phyloP scores from a whole-genome alignment of 768 basidiomycete genomes.

The Macrolepiota dolichaula region DNA sequence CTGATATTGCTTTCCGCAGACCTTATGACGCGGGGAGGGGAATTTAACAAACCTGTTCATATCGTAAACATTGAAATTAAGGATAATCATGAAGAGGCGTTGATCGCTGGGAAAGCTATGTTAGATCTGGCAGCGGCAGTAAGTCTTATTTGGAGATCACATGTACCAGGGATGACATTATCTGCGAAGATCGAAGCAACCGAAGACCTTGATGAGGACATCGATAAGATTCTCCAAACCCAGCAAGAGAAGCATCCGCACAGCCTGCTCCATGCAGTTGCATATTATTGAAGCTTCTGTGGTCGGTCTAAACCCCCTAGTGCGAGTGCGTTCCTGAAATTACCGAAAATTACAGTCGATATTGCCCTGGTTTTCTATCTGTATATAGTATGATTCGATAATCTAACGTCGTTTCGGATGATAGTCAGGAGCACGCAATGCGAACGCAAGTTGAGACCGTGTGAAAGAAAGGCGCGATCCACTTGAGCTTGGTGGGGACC shows the following conservation, averaged over 20 bases:
- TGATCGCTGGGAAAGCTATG: conserved; percentile 94
- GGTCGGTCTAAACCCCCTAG: background rate
- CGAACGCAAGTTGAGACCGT: conserved; percentile 42
- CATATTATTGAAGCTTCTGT: conserved; percentile 69
- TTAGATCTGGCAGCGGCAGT: conserved; percentile 89
- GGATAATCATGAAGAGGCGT: conserved; percentile 98
- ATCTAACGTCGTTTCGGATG: background rate
- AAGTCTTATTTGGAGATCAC: conserved; percentile 28
- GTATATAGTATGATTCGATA: background rate
- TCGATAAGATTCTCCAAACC: conserved; percentile 76
- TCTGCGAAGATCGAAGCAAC: conserved; percentile 72
- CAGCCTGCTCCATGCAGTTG: conserved; percentile 85
- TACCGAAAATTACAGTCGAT: background rate
- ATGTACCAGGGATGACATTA: conserved; percentile 11
- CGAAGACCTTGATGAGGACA: conserved; percentile 87
- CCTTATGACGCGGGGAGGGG: conserved; percentile 81
- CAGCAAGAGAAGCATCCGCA: conserved; percentile 94
- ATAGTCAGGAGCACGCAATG: conserved; percentile 37
- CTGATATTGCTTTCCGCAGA: conserved; percentile 41
- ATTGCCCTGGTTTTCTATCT: background rate
- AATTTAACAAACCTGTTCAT: conserved; percentile 92
- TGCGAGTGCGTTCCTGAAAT: background rate
- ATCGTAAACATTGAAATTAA: conserved; percentile 98
- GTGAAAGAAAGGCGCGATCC: conserved; percentile 63
- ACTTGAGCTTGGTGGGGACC: background rate